A percentile compares a stretch with the other conserved stretches of the same genome.
These are phyloP conservation scores for Glycyrrhiza uralensis DNA, from an alignment of 306 rosid species.

Conservation along the genomic window DNA sequence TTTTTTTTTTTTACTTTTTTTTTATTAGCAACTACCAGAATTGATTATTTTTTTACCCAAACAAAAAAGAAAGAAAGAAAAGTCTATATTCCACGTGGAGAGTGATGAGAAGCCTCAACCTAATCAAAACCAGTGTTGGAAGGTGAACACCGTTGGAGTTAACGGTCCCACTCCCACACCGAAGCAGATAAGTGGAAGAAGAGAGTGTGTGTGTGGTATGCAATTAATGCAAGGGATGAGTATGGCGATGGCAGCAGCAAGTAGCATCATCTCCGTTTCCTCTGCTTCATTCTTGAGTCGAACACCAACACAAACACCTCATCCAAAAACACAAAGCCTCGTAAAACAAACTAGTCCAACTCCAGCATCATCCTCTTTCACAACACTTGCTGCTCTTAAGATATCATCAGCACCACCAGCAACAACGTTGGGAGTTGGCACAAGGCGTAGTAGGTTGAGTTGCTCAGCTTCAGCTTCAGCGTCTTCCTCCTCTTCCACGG, in stretches of 20 bases:
- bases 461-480: conserved; percentile 62
- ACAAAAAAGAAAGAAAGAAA: too few species aligned
- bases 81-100: conserved; percentile 45
- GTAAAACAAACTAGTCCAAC: conserved; percentile 28
- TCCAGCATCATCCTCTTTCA: conserved; percentile 31
- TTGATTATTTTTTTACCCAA: too few species aligned
- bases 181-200: conserved; percentile 34
- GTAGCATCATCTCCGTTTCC: conserved; percentile 46
- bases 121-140: conserved; percentile 35
- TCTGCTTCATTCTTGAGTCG: conserved; percentile 46
- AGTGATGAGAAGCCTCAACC: conserved; percentile 9
- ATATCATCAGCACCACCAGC: conserved; percentile 21
- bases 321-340: conserved; percentile 26
- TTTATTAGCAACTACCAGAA: too few species aligned
- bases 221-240: not conserved
- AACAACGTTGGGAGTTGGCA: not conserved
- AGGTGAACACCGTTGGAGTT: conserved; percentile 14
- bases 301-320: conserved; percentile 25
- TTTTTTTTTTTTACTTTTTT: too few species aligned
- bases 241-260: conserved; percentile 52
- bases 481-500: too few species aligned
- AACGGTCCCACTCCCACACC: conserved; percentile 26
- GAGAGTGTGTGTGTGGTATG: not conserved
- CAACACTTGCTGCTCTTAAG: conserved; percentile 19
- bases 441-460: conserved; percentile 36